Evolutionary conservation across 805 yeast species (phyloP).

Genomic region (Cyberlindnera xylosilytica): DNA sequence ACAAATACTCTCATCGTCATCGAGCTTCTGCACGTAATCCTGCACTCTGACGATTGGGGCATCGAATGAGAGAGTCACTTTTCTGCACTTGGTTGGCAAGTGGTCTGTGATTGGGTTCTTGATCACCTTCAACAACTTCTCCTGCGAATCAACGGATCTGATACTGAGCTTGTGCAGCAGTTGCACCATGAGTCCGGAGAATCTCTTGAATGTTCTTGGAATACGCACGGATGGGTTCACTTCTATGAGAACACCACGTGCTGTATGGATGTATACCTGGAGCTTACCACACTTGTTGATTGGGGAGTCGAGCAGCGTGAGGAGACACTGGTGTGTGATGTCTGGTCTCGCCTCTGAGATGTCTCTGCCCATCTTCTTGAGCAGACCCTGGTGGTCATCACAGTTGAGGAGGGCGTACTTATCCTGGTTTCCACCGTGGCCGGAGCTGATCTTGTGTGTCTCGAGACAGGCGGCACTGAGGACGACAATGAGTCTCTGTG

Average conservation of each 20-base stretch:
- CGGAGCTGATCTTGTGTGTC: conserved; percentile 83
- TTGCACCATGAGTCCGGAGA: conserved; percentile 97
- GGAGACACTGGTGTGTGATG: conserved; percentile 94
- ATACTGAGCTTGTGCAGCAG: conserved; percentile 88
- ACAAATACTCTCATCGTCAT: conserved; percentile 89
- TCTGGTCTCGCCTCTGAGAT: conserved; percentile 99
- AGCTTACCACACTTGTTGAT: conserved; percentile 95
- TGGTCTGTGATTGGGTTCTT: conserved; percentile 97
- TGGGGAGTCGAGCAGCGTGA: conserved; percentile 95
- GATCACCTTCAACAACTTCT: conserved; percentile 87
- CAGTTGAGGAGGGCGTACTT: conserved; percentile 92
- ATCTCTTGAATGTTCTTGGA: conserved; percentile 97
- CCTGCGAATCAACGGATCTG: conserved; percentile 93
- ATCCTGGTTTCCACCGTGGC: conserved; percentile 74
- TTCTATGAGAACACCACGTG: conserved; percentile 90
- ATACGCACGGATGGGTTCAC: conserved; percentile 96
- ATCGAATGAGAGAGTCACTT: conserved; percentile 88
- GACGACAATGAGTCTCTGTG: conserved; percentile 91
- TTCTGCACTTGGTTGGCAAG: conserved; percentile 92
- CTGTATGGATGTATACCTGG: conserved; percentile 95
- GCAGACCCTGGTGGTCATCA: conserved; percentile 95
- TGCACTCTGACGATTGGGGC: conserved; percentile 86
- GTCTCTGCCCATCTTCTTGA: conserved; percentile 95
- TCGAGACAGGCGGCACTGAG: conserved; percentile 93
- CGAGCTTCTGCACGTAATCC: conserved; percentile 77